phyloP scores from a whole-genome alignment of 2,329 filamentous ascomycete species.

The Sordariomycetes sp. region DNA sequence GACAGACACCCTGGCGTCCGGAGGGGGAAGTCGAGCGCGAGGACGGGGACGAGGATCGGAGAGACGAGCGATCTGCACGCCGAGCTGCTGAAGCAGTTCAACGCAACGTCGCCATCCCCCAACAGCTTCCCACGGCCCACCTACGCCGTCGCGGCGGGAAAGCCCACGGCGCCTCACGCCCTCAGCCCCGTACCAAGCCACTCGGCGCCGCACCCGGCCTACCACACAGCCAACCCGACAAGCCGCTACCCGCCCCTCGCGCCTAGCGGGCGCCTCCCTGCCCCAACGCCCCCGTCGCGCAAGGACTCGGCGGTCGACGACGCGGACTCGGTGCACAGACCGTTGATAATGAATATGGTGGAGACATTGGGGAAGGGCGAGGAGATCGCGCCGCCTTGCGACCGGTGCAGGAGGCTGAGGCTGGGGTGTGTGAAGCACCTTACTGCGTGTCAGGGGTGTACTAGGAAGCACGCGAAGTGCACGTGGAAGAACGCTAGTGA shows the following conservation, averaged over 20 bases:
- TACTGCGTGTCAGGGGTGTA: conserved; percentile 77
- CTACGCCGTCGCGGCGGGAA: not conserved
- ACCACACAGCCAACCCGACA: not conserved
- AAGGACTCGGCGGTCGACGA: conserved; percentile 12
- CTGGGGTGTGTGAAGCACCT: conserved; percentile 78
- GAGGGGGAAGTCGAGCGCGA: not conserved
- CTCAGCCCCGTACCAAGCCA: conserved; percentile 11
- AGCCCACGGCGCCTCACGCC: not conserved
- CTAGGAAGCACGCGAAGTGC: conserved; percentile 82
- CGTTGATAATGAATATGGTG: conserved; percentile 60
- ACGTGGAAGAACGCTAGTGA: conserved; percentile 72
- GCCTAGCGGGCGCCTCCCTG: conserved; percentile 15
- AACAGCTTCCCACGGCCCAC: not conserved
- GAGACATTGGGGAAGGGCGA: conserved; percentile 65
- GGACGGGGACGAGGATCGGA: not conserved
- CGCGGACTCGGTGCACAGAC: conserved; percentile 19
- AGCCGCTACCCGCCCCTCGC: conserved; percentile 8
- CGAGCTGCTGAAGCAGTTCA: conserved; percentile 42
- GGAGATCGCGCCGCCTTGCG: conserved; percentile 68
- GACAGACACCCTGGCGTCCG: not conserved
- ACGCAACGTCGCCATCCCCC: not conserved
- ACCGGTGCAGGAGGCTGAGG: conserved; percentile 66
- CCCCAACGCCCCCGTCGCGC: conserved; percentile 14
- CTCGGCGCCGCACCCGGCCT: conserved; percentile 14
- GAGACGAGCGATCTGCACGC: conserved; percentile 32